Evolutionary conservation across 345 rosid genomes (phyloP).

Genomic region (Noccaea caerulescens): DNA sequence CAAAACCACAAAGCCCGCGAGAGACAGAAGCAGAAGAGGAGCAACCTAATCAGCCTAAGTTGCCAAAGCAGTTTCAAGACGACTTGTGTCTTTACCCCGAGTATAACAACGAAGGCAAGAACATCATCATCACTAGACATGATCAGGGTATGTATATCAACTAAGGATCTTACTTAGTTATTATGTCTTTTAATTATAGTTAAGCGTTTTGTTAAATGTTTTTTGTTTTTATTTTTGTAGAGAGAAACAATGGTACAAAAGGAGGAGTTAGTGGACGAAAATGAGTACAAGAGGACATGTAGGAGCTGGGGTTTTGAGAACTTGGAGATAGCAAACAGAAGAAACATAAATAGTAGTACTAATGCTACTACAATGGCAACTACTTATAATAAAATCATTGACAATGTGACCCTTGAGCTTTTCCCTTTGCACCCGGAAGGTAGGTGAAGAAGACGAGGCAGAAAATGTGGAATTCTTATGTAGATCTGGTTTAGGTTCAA

Average conservation of each 20-base stretch:
- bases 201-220: neutral
- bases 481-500: constrained; percentile 39
- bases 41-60: constrained; percentile 55
- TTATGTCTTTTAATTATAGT: neutral
- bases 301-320: constrained; percentile 81
- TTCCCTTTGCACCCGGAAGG: constrained; percentile 98
- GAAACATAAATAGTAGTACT: constrained; percentile 51
- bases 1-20: constrained; percentile 99
- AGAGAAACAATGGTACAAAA: constrained; percentile 46
- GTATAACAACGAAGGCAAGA: constrained; percentile 25
- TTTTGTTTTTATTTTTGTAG: constrained; percentile 31
- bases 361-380: constrained; percentile 27
- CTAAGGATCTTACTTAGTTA: neutral
- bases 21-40: constrained; percentile 94
- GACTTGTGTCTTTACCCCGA: constrained; percentile 35
- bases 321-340: constrained; percentile 57
- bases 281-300: constrained; percentile 85
- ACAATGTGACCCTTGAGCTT: constrained; percentile 83
- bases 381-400: constrained; percentile 33
- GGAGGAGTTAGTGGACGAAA: constrained; percentile 51
- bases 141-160: constrained; percentile 48
- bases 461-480: constrained; percentile 42
- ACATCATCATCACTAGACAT: constrained; percentile 51
- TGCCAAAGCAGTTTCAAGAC: constrained; percentile 50
- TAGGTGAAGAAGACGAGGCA: constrained; percentile 46